Evolutionary conservation across 2,329 filamentous ascomycete genomes (phyloP), one percentile per base, ranked within the genome.

Genomic region (Colletotrichum coccodes): DNA sequence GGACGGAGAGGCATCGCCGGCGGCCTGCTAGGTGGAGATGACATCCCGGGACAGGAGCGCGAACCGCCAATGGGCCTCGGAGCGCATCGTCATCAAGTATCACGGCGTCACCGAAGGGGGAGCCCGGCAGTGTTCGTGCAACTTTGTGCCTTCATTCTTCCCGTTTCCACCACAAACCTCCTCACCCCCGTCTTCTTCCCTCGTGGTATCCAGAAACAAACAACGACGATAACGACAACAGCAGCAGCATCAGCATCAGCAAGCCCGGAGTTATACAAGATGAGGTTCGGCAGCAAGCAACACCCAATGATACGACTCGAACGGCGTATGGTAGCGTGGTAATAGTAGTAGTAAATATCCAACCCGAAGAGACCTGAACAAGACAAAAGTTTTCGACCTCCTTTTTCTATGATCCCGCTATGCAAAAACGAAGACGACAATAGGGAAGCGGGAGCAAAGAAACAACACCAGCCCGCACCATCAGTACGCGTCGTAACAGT

Each of bases 401-500:
- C 14, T 34, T 58, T 53, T 40, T 34, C 47, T 60, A 49, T 36
- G 21, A 60, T 60, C 65, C 61, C 65, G 61, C 61, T 68, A 68
- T 65, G 65, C 61, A 56, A 60, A 49, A 49, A 60, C 46, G 40
- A 56, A 42, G 30, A 34, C 14, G 47, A 64, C 3, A 34, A 38
- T 9, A 40, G 47, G 21, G 36, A 40, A 16, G n/a, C 5, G 2
- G n/a, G 38, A 40, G 34, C 23, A 28, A 30, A 28, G 12, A 54
- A 54, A 23, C 40, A 12, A 46, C 28, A n/a, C 44, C 8, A n/a
- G 30, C 16, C 42, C 42, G 32, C 49, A 36, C 44, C 21, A 50
- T 23, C 30, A n/a, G 44, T 60, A 60, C 57, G 38, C 16, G 40
- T 23, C 12, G 38, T 44, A 57, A 38, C 26, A 40, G 40, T 26